Conservation (phyloP, 1,139 yeast genomes). For the Taphrina populina region DNA sequence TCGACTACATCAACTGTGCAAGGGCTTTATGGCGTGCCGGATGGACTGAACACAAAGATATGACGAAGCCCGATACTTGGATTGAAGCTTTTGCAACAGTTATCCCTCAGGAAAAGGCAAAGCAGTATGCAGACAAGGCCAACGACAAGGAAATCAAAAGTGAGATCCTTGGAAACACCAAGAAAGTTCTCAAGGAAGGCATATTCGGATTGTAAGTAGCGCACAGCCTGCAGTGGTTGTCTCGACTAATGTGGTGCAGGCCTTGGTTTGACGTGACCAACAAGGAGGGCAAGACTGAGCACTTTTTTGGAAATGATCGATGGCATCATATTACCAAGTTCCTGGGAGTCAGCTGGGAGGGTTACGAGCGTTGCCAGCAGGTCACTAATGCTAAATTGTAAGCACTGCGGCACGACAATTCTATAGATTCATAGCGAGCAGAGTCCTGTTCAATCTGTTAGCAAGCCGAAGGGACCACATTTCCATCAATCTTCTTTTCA, state of each 20-base stretch:
- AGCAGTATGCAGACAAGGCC: constrained; percentile 13
- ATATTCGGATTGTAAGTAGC: constrained; percentile 19
- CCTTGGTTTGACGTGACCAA: constrained; percentile 31
- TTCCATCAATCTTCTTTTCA: no score
- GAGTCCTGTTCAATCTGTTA: no score
- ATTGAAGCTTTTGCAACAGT: constrained; percentile 18
- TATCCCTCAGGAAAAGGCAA: constrained; percentile 15
- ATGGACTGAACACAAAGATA: constrained; percentile 33
- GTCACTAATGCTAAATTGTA: constrained; percentile 6
- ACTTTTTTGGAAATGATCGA: constrained; percentile 28
- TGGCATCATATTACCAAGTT: constrained; percentile 21
- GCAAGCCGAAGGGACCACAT: no score
- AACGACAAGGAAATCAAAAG: constrained; percentile 11
- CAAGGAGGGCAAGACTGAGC: constrained; percentile 12
- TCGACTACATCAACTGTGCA: constrained; percentile 26
- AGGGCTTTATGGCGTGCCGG: constrained; percentile 21
- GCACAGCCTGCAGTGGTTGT: background rate
- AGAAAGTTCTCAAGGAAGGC: constrained; percentile 21
- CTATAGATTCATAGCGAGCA: no score
- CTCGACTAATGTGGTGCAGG: background rate
- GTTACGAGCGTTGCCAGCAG: background rate
- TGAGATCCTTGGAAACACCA: constrained; percentile 12
- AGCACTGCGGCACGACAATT: no score
- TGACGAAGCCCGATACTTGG: constrained; percentile 7
- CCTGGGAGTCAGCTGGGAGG: constrained; percentile 23